phyloP scores from a whole-genome alignment of 495 filamentous ascomycete species.

The Staphylotrichum tortipilum region DNA sequence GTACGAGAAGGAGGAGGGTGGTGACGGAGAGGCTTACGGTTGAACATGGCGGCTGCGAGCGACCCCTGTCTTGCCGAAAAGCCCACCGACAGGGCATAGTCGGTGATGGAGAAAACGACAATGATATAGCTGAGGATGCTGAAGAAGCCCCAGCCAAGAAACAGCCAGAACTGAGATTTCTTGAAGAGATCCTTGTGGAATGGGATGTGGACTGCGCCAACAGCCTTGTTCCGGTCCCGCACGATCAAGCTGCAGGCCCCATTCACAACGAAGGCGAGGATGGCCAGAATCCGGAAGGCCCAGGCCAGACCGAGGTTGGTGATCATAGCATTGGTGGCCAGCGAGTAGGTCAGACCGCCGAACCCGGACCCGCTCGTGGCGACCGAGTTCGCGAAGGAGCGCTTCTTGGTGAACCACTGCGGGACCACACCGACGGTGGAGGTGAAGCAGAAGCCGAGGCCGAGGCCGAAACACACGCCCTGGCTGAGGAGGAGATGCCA shows the following conservation, averaged over 20 bases:
- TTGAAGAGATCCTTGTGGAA: conserved; percentile 58
- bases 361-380: conserved; percentile 66
- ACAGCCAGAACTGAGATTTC: conserved; percentile 52
- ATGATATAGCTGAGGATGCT: conserved; percentile 66
- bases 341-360: conserved; percentile 56
- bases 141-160: conserved; percentile 61
- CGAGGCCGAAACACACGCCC: conserved; percentile 66
- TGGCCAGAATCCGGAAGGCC: conserved; percentile 62
- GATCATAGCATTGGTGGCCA: conserved; percentile 54
- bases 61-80: conserved; percentile 58
- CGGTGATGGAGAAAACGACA: conserved; percentile 62
- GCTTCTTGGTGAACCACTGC: conserved; percentile 68
- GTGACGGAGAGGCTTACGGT: conserved; percentile 39
- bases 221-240: conserved; percentile 57
- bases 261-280: conserved; percentile 52
- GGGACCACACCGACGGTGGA: conserved; percentile 60
- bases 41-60: conserved; percentile 63
- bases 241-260: conserved; percentile 49
- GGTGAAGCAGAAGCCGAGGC: conserved; percentile 70
- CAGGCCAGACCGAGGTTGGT: conserved; percentile 49
- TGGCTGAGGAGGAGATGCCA: conserved; percentile 73
- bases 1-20: background rate
- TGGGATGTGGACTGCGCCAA: conserved; percentile 52
- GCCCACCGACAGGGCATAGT: conserved; percentile 58
- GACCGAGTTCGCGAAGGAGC: conserved; percentile 66